Conservation (phyloP, 495 filamentous ascomycete genomes). For the Hyaloscypha variabilis region DNA sequence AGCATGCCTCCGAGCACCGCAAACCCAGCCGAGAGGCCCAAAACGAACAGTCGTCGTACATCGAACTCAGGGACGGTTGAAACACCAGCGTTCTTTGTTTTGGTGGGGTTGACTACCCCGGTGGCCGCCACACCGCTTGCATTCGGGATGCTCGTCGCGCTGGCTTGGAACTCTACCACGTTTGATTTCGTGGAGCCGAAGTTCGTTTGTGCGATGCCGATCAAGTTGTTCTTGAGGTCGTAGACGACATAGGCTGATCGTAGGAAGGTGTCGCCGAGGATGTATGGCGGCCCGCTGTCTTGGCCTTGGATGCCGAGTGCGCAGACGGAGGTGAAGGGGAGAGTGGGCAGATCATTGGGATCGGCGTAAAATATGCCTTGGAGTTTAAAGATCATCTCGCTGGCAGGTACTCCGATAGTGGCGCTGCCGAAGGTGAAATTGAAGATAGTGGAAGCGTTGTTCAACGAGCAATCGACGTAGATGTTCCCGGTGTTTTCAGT, state of each 20-base stretch:
- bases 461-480: slow-evolving; percentile 49
- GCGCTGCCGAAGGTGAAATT: slow-evolving; percentile 54
- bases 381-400: slow-evolving; percentile 74
- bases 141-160: slow-evolving; percentile 27
- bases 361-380: slow-evolving; percentile 31
- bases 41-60: not conserved
- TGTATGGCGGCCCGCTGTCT: slow-evolving; percentile 32
- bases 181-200: slow-evolving; percentile 67
- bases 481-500: slow-evolving; percentile 44
- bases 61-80: not conserved
- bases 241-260: slow-evolving; percentile 94
- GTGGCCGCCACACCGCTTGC: slow-evolving; percentile 40
- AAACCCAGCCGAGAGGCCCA: not conserved
- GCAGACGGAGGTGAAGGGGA: slow-evolving; percentile 38
- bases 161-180: slow-evolving; percentile 44
- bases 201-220: slow-evolving; percentile 83
- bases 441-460: slow-evolving; percentile 57
- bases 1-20: not conserved
- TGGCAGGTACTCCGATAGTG: slow-evolving; percentile 67
- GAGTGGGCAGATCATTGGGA: slow-evolving; percentile 27
- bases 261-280: slow-evolving; percentile 86
- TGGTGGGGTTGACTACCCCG: slow-evolving; percentile 32
- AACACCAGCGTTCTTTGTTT: slow-evolving; percentile 19
- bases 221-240: slow-evolving; percentile 81
- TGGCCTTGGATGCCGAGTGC: slow-evolving; percentile 29